Conservation (phyloP, 768 basidiomycete species). For the Rhodotorula diobovata region DNA sequence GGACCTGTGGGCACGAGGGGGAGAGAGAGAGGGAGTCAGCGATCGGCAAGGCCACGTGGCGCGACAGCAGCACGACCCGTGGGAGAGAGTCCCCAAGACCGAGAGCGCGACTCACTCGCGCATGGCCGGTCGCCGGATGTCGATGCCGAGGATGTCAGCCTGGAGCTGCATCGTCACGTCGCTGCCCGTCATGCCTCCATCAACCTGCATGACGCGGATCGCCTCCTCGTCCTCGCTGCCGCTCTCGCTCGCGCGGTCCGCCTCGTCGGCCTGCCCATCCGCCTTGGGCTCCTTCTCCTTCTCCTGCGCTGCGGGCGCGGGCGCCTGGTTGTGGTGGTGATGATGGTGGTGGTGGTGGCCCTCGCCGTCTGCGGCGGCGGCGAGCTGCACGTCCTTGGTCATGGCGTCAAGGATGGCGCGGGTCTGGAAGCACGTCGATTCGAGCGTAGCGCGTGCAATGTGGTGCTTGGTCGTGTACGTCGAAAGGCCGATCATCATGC, state of each 20-base stretch:
- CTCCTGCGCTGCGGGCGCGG: neutral
- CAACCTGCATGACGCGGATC: conserved; percentile 82
- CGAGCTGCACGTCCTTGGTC: conserved; percentile 70
- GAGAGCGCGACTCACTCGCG: conserved; percentile 66
- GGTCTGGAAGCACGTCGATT: conserved; percentile 94
- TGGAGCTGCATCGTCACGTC: conserved; percentile 80
- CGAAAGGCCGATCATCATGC: conserved; percentile 77
- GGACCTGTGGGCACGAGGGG: conserved; percentile 55
- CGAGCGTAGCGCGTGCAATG: conserved; percentile 88
- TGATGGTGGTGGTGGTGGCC: too few species aligned
- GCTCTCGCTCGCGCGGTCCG: conserved; percentile 50
- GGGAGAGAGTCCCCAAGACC: too few species aligned
- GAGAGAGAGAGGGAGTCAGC: too few species aligned
- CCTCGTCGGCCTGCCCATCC: conserved; percentile 50
- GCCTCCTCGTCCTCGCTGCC: conserved; percentile 49
- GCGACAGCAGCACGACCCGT: neutral
- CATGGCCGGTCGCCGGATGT: conserved; percentile 90
- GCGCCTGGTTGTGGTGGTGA: conserved; percentile 46
- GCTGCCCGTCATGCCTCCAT: conserved; percentile 97
- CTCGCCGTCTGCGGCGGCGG: neutral
- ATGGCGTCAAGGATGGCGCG: conserved; percentile 92
- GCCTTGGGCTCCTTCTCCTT: conserved; percentile 59
- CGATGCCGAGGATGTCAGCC: conserved; percentile 86
- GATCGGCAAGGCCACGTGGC: too few species aligned
- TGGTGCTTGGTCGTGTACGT: conserved; percentile 77